A percentile compares a stretch with the other conserved stretches of the same genome.
phyloP scores from a whole-genome alignment of 1,139 yeast species.

The Pichia sp. region DNA sequence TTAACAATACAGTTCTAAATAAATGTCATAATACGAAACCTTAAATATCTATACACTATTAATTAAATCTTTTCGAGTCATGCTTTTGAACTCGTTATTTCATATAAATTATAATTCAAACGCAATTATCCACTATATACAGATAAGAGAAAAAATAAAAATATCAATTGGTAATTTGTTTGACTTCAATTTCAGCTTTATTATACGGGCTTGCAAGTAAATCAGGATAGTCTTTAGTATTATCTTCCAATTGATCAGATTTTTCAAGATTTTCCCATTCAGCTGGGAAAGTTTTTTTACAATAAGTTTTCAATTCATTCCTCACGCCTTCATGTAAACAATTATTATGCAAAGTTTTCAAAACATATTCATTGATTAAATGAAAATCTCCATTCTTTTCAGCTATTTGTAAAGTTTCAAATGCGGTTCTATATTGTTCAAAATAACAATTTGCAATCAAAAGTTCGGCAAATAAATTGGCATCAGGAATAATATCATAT shows the following conservation, averaged over 20 bases:
- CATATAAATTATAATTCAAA: too few relatives aligned
- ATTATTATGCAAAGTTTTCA: slow-evolving; percentile 56
- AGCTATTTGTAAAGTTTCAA: slow-evolving; percentile 45
- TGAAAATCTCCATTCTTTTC: slow-evolving; percentile 42
- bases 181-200: slow-evolving; percentile 13
- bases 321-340: slow-evolving; percentile 48
- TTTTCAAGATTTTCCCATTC: slow-evolving; percentile 43
- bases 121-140: too few relatives aligned
- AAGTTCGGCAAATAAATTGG: slow-evolving; percentile 54
- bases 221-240: slow-evolving; percentile 26
- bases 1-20: slow-evolving; percentile 45
- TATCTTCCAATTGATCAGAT: slow-evolving; percentile 37
- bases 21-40: background rate
- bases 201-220: slow-evolving; percentile 23
- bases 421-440: slow-evolving; percentile 55
- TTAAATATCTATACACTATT: too few relatives aligned
- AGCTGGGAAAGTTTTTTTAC: slow-evolving; percentile 35
- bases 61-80: too few relatives aligned
- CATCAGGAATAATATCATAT: slow-evolving; percentile 49
- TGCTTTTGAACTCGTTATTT: too few relatives aligned
- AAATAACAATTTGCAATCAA: slow-evolving; percentile 70
- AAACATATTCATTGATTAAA: slow-evolving; percentile 42
- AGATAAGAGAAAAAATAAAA: too few relatives aligned
- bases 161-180: slow-evolving; percentile 7
- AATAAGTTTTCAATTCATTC: slow-evolving; percentile 47